Percentiles rank a stretch among this genome's conserved stretches.
Evolutionary conservation across 805 yeast genomes (phyloP).

Genomic region (Sugiyamaella americana): DNA sequence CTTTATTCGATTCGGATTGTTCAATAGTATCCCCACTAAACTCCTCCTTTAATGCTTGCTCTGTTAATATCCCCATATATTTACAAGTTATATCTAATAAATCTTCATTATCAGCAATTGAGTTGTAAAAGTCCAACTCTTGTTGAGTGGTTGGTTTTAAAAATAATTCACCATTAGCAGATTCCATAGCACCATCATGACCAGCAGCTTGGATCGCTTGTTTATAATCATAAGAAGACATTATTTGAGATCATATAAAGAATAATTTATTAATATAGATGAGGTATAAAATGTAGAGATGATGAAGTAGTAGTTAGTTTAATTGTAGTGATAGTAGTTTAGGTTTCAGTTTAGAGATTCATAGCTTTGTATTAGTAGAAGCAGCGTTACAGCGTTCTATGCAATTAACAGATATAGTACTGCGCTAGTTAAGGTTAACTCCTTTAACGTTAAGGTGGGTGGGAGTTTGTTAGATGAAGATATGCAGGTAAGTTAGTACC

Average conservation of each 20-base stretch:
- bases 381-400: too few species aligned
- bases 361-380: too few species aligned
- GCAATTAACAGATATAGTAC: too few species aligned
- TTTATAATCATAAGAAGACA: not conserved
- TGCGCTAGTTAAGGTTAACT: too few species aligned
- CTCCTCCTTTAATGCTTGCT: constrained; percentile 17
- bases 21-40: not conserved
- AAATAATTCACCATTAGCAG: constrained; percentile 59
- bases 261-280: not conserved
- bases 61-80: constrained; percentile 53
- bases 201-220: constrained; percentile 79
- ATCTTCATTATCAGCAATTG: constrained; percentile 21
- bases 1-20: not conserved
- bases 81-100: constrained; percentile 43
- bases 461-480: too few species aligned
- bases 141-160: constrained; percentile 59
- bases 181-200: constrained; percentile 70
- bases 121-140: constrained; percentile 72
- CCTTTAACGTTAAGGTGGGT: too few species aligned
- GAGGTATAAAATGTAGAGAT: too few species aligned
- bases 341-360: too few species aligned
- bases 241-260: too few species aligned
- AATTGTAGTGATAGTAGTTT: too few species aligned
- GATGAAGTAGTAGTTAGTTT: too few species aligned
- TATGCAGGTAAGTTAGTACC: too few species aligned